phyloP scores from a whole-genome alignment of 805 yeast genomes.

The Wickerhamiella brachini region DNA sequence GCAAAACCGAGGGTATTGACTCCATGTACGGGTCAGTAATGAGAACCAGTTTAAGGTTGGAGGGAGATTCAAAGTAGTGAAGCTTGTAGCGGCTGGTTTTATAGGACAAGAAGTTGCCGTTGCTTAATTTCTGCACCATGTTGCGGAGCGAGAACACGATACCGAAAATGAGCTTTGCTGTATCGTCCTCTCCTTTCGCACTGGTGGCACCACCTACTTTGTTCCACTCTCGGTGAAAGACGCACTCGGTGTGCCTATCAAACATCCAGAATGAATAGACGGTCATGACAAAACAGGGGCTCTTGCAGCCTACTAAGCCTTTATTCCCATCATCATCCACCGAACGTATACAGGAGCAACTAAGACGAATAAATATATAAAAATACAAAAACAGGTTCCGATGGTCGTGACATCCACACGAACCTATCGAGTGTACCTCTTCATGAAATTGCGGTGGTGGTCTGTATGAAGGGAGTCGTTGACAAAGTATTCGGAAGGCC shows the following conservation, averaged over 20 bases:
- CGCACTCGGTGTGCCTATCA: constrained; percentile 85
- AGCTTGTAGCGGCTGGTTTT: constrained; percentile 59
- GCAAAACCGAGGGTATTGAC: constrained; percentile 40
- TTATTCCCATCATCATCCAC: no score
- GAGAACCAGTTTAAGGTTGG: constrained; percentile 63
- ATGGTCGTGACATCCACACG: no score
- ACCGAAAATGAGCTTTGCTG: constrained; percentile 76
- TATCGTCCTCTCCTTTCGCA: constrained; percentile 33
- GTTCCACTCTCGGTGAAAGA: constrained; percentile 63
- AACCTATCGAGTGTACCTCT: constrained; percentile 2
- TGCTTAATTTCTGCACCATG: constrained; percentile 44
- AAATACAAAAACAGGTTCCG: no score
- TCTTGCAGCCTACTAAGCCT: no score
- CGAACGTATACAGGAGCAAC: no score
- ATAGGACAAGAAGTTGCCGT: constrained; percentile 25
- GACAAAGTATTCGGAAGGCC: neutral
- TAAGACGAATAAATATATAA: neutral
- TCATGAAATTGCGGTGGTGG: constrained; percentile 1
- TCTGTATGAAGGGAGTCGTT: constrained; percentile 1
- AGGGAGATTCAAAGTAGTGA: constrained; percentile 66
- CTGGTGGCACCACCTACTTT: neutral
- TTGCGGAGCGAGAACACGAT: constrained; percentile 66
- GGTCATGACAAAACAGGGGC: constrained; percentile 4
- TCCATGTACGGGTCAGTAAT: constrained; percentile 52
- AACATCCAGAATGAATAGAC: constrained; percentile 80